phyloP scores from a whole-genome alignment of 2,329 filamentous ascomycete species.

The Aureobasidium sp. region DNA sequence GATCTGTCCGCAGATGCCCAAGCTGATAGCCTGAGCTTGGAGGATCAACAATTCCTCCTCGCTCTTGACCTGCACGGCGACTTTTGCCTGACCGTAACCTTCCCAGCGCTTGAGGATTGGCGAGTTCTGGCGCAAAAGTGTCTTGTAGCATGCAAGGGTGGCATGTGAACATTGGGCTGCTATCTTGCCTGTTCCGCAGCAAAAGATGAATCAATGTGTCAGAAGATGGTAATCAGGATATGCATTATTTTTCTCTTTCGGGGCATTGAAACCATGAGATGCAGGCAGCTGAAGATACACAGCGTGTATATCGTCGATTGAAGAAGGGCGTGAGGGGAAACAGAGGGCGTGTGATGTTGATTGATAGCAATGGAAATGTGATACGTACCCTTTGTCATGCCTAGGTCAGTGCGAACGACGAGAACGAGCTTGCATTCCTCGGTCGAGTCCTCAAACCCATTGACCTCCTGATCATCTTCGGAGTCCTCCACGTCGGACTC shows the following conservation, averaged over 20 bases:
- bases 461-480: constrained; percentile 35
- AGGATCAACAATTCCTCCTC: constrained; percentile 71
- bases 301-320: not conserved
- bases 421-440: constrained; percentile 94
- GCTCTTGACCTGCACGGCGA: constrained; percentile 79
- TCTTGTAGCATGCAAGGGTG: constrained; percentile 96
- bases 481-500: constrained; percentile 21
- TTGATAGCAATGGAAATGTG: not conserved
- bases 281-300: not conserved
- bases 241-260: constrained; percentile 1
- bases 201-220: not conserved
- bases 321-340: not conserved
- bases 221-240: not conserved
- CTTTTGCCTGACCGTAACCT: constrained; percentile 76
- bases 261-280: not conserved
- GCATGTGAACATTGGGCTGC: constrained; percentile 92
- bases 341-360: not conserved
- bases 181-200: constrained; percentile 65
- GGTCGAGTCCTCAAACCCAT: constrained; percentile 39
- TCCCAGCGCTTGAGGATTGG: constrained; percentile 78
- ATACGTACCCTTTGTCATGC: constrained; percentile 85
- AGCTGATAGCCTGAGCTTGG: constrained; percentile 68
- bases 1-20: constrained; percentile 80
- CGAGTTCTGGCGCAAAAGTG: constrained; percentile 51
- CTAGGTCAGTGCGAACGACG: constrained; percentile 85